Base-by-base conservation (phyloP, 2,329 filamentous ascomycete genomes). In the Dendryphion nanum region DNA sequence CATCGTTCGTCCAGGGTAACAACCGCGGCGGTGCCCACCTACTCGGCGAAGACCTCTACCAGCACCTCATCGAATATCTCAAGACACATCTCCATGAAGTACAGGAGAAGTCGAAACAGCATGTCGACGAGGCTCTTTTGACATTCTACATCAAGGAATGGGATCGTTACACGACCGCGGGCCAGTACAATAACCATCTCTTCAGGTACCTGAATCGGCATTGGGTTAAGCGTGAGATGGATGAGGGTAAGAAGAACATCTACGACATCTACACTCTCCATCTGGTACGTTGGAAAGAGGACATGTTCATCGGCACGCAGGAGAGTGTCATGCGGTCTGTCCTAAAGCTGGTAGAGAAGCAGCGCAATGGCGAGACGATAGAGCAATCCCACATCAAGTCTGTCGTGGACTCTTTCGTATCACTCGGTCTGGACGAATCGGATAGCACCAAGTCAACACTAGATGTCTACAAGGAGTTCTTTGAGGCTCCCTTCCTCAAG, bases 141-240 rank as follows among this genome's bases (percentile, higher is more conserved):
- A 77, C 78, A 15, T 97, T 91, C 68, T 98, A 98, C 66, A 98
- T 97, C 66, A 82, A 86, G 61, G 90, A 98, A 75, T 98, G 93
- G 93, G 83, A 85, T 51, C 81, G 93, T 44, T 98, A 96, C 70
- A 98, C 93, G 2, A 88, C 86, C 12, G 91, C 93, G 1, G 93
- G 90, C 42, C 95, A 94, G 68, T 98, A 95, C 70, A 93, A 96
- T 64, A 94, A 98, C 68, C 91, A 98, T 63, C 74, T 98, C 6
- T 98, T 98, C 74, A 77, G 85, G 37, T 98, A 98, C 62, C 80
- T 98, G 18, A 98, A 98, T 62, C 82, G 93, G 19, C 93, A 98
- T 69, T 98, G 94, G 93, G 93, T 98, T 2, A 98, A 96, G 76
- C 79, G 93, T 19, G 93, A 98, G 70, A 95, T 98, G 71, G 93